Evolutionary conservation across 176 grass and related monocot genomes (phyloP).

Genomic region (Avena insularis): DNA sequence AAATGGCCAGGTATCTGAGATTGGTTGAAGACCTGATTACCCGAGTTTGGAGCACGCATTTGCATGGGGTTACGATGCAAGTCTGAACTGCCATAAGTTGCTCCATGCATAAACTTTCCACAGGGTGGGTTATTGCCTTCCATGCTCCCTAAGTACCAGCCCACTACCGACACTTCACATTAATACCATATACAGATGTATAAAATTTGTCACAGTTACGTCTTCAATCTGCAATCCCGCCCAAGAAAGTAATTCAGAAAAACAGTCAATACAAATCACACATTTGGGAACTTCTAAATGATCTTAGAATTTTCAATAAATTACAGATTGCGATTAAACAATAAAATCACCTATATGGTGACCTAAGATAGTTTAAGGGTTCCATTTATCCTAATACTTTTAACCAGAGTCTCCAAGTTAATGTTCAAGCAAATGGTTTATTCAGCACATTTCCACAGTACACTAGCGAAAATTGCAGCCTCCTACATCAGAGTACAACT

Average conservation of each 20-base stretch:
- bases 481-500: neutral
- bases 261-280: constrained; percentile 9
- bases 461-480: neutral
- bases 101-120: constrained; percentile 66
- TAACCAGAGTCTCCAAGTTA: constrained; percentile 9
- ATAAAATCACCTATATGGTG: neutral
- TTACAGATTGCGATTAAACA: neutral
- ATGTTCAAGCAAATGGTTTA: neutral
- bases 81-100: constrained; percentile 57
- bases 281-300: neutral
- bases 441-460: neutral
- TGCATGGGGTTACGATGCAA: constrained; percentile 57
- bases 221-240: constrained; percentile 3
- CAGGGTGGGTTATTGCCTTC: constrained; percentile 61
- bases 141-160: constrained; percentile 50
- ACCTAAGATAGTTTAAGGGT: neutral
- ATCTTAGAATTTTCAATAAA: neutral
- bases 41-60: constrained; percentile 37
- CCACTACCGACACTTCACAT: neutral
- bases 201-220: neutral
- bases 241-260: constrained; percentile 15
- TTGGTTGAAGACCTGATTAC: constrained; percentile 48
- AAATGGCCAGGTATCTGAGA: constrained; percentile 41
- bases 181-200: constrained; percentile 1
- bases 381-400: neutral